Conservation (phyloP, 768 basidiomycete genomes). For the Leccinum longicurvipes region DNA sequence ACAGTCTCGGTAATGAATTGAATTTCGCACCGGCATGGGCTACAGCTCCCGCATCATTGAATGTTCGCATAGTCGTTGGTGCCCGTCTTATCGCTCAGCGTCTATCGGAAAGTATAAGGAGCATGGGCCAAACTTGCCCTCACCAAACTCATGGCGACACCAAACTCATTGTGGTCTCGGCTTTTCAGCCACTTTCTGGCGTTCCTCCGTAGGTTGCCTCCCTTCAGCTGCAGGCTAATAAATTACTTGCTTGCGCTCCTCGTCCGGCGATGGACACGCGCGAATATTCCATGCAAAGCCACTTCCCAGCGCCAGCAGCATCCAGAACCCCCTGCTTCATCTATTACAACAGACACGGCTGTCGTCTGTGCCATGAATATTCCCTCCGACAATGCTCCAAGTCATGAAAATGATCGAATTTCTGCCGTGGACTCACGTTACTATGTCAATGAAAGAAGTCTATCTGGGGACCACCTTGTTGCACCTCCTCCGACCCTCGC, state of each 20-base stretch:
- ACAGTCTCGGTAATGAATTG: too few relatives aligned
- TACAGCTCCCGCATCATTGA: not conserved
- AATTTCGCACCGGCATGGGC: too few relatives aligned
- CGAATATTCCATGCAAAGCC: not conserved
- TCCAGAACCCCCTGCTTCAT: not conserved
- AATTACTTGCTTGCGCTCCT: not conserved
- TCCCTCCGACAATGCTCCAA: not conserved
- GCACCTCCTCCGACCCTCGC: constrained; percentile 10
- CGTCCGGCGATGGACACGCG: not conserved
- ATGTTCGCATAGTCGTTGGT: not conserved
- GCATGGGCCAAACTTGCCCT: not conserved
- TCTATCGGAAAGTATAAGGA: not conserved
- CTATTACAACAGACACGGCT: not conserved
- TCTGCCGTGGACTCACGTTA: constrained; percentile 3
- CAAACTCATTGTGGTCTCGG: not conserved
- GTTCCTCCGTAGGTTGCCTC: not conserved
- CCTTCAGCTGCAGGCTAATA: not conserved
- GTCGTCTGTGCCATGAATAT: not conserved
- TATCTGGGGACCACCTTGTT: constrained; percentile 16
- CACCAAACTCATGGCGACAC: not conserved
- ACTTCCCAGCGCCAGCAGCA: not conserved
- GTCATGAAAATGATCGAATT: not conserved
- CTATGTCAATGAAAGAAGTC: constrained; percentile 3
- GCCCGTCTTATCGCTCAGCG: not conserved
- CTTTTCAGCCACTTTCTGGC: not conserved